Evolutionary conservation across 805 yeast species (phyloP), one percentile per base, ranked within the genome.

Genomic region (Kodamaea hsintzibuensis): DNA sequence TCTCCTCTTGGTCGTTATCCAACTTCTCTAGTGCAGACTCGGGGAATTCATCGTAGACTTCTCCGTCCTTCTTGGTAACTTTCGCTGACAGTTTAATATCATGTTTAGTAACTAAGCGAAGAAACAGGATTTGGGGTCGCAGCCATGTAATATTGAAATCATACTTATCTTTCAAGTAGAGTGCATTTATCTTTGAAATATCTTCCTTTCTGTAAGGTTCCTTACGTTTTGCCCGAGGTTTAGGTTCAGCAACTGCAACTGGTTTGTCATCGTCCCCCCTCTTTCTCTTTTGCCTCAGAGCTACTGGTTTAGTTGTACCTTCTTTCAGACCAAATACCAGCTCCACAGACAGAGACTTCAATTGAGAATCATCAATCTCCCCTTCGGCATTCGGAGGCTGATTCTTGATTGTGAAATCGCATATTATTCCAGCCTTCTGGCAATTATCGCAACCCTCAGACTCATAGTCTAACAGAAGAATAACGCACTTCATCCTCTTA

Each of bases 401-500:
- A 6, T 7, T 14, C 44, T 17, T 14, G 25, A 12, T 17, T 25
- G 57, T 54, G 51, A 65, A 57, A 43, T 65, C 66, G 44, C 66
- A 61, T 7, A n/a, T 18, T 14, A 46, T 44, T 18, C 57, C 59
- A 2, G 22, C 14, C 13, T 39, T 17, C 14, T 53, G 56, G 39
- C 69, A 65, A 55, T 63, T 62, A 47, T 62, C 66, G 50, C 69
- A 65, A 8, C 69, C 69, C 7, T 53, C 46, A 7, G 9, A 38
- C 47, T 64, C 67, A 51, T 64, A 64, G 51, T 61, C 57, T 2
- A 57, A 37, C 49, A 56, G 55, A 51, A 47, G 53, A 22, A 61
- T 56, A 16, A 49, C 46, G 47, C 69, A 65, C 39, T 60, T 59
- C 35, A 54, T 57, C 12, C 68, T 54, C 49, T 57, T 64, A 25